Evolutionary conservation across 2,329 filamentous ascomycete species (phyloP), one percentile per base, ranked within the genome.

Genomic region (Bipolaris cookei): DNA sequence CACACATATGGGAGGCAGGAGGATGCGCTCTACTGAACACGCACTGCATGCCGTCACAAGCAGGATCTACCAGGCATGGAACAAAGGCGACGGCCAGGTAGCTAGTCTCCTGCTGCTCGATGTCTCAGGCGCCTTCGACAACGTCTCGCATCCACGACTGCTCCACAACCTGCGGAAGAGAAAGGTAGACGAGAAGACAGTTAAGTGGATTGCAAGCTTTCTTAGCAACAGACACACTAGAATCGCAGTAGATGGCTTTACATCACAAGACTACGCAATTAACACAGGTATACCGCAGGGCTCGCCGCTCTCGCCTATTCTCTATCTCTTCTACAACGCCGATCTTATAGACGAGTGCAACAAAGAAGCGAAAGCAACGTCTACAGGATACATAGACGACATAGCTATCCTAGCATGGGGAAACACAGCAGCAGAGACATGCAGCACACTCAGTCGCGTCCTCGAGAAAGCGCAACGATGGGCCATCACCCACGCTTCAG

Each of bases 261-360:
- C 37, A n/a, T 65, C 55, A 6, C 38, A 32, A 43, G 48, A 35
- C 4, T 66, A 65, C 34, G 2, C 42, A 7, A 65, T 58, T n/a
- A 62, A 61, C 28, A 65, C 62, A 32, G 69, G 67, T 7, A 71
- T 74, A 38, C 70, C 68, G 2, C 51, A 72, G 58, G 70, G 69
- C 56, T 74, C 63, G 18, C 69, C 61, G 28, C 64, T 75, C 1
- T 74, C 60, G 20, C 71, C 66, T 25, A 73, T 75, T 30, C 64
- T 75, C 23, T 74, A 67, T 60, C 60, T 76, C 35, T 73, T 72
- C 66, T 75, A 73, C 50, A 75, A 72, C 35, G 58, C 60, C 28
- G 62, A 72, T 51, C 65, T 75, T 1, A 54, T 75, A 55, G 65
- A 72, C 21, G 48, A 43, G 48, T 65, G 50, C 41, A 61, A 60